Evolutionary conservation across 768 basidiomycete species (phyloP).

Genomic region (Leucocoprinus leucothites): DNA sequence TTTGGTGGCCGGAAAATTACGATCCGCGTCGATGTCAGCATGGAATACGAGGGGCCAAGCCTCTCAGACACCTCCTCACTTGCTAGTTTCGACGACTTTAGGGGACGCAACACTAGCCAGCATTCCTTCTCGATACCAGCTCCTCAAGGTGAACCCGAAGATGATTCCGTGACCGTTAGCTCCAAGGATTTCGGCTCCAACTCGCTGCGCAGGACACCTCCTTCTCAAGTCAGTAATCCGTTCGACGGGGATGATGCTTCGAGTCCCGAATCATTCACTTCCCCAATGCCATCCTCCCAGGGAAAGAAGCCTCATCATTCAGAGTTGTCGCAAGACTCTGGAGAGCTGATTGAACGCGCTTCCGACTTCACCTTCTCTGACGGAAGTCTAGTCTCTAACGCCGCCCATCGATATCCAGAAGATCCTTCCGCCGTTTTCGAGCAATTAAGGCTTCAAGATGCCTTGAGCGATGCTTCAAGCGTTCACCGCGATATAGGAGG

Average conservation of each 20-base stretch:
- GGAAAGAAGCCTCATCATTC: neutral
- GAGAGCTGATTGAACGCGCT: neutral
- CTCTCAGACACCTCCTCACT: conserved; percentile 87
- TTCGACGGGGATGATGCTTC: conserved; percentile 6
- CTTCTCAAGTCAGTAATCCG: neutral
- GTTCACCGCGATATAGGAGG: conserved; percentile 45
- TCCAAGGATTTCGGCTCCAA: conserved; percentile 52
- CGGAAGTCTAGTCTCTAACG: conserved; percentile 8
- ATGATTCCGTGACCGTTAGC: conserved; percentile 75
- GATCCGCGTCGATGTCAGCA: conserved; percentile 67
- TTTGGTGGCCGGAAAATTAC: conserved; percentile 71
- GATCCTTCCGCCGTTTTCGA: conserved; percentile 52
- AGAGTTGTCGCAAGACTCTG: neutral
- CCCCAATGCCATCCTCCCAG: neutral
- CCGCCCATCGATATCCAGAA: conserved; percentile 31
- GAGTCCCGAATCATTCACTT: conserved; percentile 11
- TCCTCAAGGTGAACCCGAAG: conserved; percentile 50
- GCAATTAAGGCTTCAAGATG: conserved; percentile 50
- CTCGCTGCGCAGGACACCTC: conserved; percentile 14
- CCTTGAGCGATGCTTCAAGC: conserved; percentile 35
- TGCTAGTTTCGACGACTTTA: conserved; percentile 73
- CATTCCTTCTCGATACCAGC: conserved; percentile 48
- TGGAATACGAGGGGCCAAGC: conserved; percentile 91
- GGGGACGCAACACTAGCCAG: conserved; percentile 55
- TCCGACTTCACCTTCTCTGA: conserved; percentile 4